phyloP scores from a whole-genome alignment of 768 basidiomycete genomes.

The Russula vinacea region DNA sequence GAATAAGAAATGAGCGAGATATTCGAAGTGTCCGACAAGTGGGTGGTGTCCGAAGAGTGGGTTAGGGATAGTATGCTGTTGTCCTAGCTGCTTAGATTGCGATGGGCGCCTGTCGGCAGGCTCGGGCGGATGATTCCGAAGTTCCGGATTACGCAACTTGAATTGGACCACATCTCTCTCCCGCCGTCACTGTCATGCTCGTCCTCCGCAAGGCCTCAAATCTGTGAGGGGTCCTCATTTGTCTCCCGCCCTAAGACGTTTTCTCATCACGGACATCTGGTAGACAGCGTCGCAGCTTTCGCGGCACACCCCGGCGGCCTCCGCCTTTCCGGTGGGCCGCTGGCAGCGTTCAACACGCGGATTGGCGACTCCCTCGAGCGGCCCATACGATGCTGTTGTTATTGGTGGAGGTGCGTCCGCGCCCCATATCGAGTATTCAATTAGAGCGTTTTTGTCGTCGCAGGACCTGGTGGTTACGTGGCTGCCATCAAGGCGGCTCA shows the following conservation, averaged over 20 bases:
- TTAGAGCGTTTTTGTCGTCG: not conserved
- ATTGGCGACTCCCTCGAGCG: constrained; percentile 66
- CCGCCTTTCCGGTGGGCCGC: constrained; percentile 37
- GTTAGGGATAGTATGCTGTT: no score
- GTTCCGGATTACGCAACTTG: not conserved
- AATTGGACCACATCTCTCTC: not conserved
- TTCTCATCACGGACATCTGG: no score
- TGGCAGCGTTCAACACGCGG: constrained; percentile 51
- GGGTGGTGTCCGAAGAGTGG: no score
- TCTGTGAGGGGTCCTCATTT: constrained; percentile 8
- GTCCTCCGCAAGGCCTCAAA: constrained; percentile 22
- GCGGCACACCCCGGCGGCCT: constrained; percentile 20
- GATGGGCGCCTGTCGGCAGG: no score
- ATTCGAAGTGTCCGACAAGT: no score
- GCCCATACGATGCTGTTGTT: constrained; percentile 87
- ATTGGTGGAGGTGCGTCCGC: constrained; percentile 81
- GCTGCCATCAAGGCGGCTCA: constrained; percentile 91
- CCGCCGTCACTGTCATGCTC: constrained; percentile 11
- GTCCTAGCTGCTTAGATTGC: no score
- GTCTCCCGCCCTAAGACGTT: no score
- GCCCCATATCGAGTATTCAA: not conserved
- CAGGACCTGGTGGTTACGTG: constrained; percentile 95
- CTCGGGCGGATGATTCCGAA: not conserved
- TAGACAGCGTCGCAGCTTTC: constrained; percentile 19
- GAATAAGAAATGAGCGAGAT: no score